These are phyloP conservation scores for Teratosphaeria nubilosa DNA, from an alignment of 2,329 filamentous ascomycete genomes.

Conservation along the genomic window DNA sequence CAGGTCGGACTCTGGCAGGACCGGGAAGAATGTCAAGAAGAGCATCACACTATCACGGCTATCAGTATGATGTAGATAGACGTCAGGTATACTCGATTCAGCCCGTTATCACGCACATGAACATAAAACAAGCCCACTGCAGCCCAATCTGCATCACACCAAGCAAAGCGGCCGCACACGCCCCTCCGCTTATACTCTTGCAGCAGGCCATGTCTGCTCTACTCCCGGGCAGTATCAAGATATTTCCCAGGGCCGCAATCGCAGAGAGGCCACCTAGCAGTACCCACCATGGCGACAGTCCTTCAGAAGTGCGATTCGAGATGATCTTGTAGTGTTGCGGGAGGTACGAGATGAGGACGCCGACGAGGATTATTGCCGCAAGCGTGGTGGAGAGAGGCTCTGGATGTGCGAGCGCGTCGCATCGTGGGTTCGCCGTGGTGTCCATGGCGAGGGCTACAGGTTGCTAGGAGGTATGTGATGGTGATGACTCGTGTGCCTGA, in stretches of 20 bases:
- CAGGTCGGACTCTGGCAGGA: conserved; percentile 21
- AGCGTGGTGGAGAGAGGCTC: conserved; percentile 17
- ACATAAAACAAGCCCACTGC: conserved; percentile 84
- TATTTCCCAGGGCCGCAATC: conserved; percentile 81
- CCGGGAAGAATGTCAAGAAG: conserved; percentile 88
- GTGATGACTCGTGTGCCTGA: not conserved
- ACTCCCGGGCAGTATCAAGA: conserved; percentile 76
- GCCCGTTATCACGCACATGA: conserved; percentile 58
- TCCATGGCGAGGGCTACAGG: not conserved
- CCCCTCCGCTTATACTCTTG: conserved; percentile 65
- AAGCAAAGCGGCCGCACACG: conserved; percentile 75
- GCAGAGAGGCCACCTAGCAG: conserved; percentile 84
- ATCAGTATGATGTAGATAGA: not conserved
- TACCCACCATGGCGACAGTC: conserved; percentile 91
- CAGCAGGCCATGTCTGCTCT: conserved; percentile 79
- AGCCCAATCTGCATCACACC: conserved; percentile 85
- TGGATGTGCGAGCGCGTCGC: conserved; percentile 19
- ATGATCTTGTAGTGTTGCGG: conserved; percentile 94
- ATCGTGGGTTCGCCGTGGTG: conserved; percentile 4
- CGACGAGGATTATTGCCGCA: conserved; percentile 60
- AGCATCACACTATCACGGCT: conserved; percentile 58
- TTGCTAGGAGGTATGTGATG: not conserved
- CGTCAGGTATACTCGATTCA: not conserved
- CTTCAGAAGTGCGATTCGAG: conserved; percentile 72
- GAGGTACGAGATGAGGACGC: conserved; percentile 85